Base-by-base conservation (phyloP, 2,329 filamentous ascomycete species). In the Arthroderma sp. region DNA sequence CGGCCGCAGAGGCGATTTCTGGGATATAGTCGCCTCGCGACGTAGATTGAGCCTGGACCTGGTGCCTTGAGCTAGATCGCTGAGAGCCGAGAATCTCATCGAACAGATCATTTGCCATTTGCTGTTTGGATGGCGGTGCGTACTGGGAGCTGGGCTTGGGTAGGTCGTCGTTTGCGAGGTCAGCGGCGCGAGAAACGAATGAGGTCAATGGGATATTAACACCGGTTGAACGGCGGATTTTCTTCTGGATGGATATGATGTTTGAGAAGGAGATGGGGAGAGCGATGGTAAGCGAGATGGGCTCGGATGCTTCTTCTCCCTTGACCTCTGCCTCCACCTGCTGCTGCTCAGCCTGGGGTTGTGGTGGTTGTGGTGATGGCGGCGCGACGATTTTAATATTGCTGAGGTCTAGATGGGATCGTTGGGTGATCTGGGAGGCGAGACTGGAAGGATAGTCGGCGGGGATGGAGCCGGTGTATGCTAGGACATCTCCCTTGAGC, bases 401-500 rank as follows among this genome's bases (percentile, higher is more conserved):
- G 70, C 83, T 91, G 27, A 98, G 78, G 62, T 98, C 89, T 43
- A 98, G 78, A 63, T 93, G 86, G 36, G 77, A 70, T 40, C 91
- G 77, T 64, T 86, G 82, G 48, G 77, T 72, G 59, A 94, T 81
- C 43, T 78, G 79, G 47, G 75, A 70, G 45, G 84, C 83, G 54
- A 87, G 74, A 49, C 78, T 71, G 22, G 77, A 73, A 1, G 89
- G 83, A 53, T 85, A 83, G 48, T 79, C 73, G 51, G 79, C 70
- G 48, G 81, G 71, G 57, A 95, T 86, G 54, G 74, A 71, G 50
- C 91, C 91, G 10, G 96, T 66, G 64, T 89, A 91, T 40, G 87
- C 88, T 44, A 98, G 78, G 5, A 98, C 82, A 60, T 98, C 91
- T 45, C 91, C 91, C 73, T 98, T 98, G 50, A 98, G 74, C 44